Base-by-base conservation (phyloP, 2,329 filamentous ascomycete genomes). In the Herpotrichia juniperi region DNA sequence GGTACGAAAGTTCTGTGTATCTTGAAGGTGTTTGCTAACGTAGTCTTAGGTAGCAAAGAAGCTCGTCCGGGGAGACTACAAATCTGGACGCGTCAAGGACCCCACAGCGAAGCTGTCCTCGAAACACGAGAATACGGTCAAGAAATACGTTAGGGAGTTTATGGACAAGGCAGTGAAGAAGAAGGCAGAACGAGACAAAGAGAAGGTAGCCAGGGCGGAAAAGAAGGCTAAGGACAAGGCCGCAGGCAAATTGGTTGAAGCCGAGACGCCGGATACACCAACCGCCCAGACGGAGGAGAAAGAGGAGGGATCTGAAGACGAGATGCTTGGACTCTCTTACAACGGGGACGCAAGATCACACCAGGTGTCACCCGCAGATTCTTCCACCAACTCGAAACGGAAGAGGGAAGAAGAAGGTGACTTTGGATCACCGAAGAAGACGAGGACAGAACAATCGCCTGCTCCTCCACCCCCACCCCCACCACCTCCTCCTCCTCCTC, bases 51-150 rank as follows among this genome's bases (percentile, higher is more conserved):
- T 93, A 42, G 87, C 87, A 50, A 96, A 96, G 75, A 96, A 93
- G 73, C 83, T 97, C 12, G 93, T 96, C 17, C 85, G 90, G 16
- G 94, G 91, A 0, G 93, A 97, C 72, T 97, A 90, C 77, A 96
- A 96, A 72, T 89, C 93, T 67, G 85, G 87, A 42, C 87, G 91
- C n/a, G 92, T 97, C 9, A 83, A 85, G 40, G 88, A 97, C 66
- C 93, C 92, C 0, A 90, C 85, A 8, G 68, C 68, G 21, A 84
- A 83, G 43, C 87, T 97, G 58, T 84, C 83, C 24, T 83, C 89
- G 30, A 93, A 91, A 68, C 90, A 94, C 64, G 84, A 88, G 63
- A 88, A 87, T 68, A 91, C 92, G 58, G 85, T 97, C 53, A 96
- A 91, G 76, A 87, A 85, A 51, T 91, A 89, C 67, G 91, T 93